Percentiles rank a stretch among this genome's conserved stretches.
These are phyloP conservation scores for Boletus rex-veris DNA, from an alignment of 768 basidiomycete species.

Conservation along the genomic window DNA sequence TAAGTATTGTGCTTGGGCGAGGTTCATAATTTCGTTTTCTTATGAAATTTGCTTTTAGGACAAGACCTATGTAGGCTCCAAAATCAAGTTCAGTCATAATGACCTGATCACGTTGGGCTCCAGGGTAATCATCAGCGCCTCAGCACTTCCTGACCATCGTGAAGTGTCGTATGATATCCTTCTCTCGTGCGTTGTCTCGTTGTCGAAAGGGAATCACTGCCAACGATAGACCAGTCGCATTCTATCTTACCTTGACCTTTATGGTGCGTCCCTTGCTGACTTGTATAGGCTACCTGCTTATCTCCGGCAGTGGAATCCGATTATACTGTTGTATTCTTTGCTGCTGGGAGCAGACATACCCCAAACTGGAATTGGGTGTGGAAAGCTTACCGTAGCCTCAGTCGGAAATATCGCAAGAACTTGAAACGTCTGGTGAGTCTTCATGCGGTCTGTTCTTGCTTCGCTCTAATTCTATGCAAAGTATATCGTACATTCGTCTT, in stretches of 20 bases:
- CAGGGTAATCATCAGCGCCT: conserved; percentile 82
- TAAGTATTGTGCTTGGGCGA: conserved; percentile 37
- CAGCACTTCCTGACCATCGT: conserved; percentile 76
- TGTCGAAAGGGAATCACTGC: conserved; percentile 3
- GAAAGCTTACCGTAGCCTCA: conserved; percentile 82
- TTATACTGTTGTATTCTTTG: conserved; percentile 85
- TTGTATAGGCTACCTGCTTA: not conserved
- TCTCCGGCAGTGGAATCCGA: conserved; percentile 72
- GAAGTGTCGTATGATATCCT: conserved; percentile 75
- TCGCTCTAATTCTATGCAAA: conserved; percentile 29
- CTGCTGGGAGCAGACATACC: conserved; percentile 68
- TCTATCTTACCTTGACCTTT: conserved; percentile 74
- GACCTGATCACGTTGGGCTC: conserved; percentile 6
- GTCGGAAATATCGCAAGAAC: conserved; percentile 84
- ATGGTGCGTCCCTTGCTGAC: conserved; percentile 47
- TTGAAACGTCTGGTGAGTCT: conserved; percentile 70
- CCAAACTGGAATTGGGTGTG: conserved; percentile 90
- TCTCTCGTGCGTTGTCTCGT: conserved; percentile 51
- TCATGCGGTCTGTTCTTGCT: not conserved
- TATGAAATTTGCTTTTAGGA: conserved; percentile 43
- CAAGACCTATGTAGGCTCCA: conserved; percentile 74
- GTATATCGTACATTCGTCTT: conserved; percentile 86
- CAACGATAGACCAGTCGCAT: conserved; percentile 51
- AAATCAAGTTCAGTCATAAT: not conserved
- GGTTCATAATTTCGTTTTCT: conserved; percentile 10